Base-by-base conservation (phyloP, 495 filamentous ascomycete species). In the Penicillium longicatenatum region DNA sequence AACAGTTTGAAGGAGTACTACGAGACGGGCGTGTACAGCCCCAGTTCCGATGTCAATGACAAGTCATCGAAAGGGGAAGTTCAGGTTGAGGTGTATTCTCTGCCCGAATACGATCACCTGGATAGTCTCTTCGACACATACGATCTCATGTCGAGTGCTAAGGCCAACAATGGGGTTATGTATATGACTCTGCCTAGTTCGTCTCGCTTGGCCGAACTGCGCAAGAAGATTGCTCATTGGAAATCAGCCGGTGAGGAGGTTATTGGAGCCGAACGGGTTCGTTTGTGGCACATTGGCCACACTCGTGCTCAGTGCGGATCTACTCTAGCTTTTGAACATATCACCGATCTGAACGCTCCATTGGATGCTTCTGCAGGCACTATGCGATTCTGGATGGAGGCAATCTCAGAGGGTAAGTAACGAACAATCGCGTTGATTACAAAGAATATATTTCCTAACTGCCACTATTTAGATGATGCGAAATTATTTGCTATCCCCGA, bases 71-170 rank as follows among this genome's bases (percentile, higher is more conserved):
- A 63, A 8, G 50, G 65, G 6, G 60, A 73, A 26, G 62, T 80
- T 14, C 71, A 78, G 30, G 69, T 80, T 33, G 76, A 79, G 51
- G 64, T 79, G 4, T 80, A 77, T 46, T 74, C 71, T 0, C 56
- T 74, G 24, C 59, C 70, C 0, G 62, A 69, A n/a, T 71, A 74
- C 43, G 70, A 74, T 33, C 57, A 71, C 50, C 45, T 79, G 45
- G 48, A 46, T 41, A 76, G 75, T 43, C 58, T 78, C 9, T 79
- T 78, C 39, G 73, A 79, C 35, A 70, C 74, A 6, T 77, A 78
- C 46, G 75, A 79, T 46, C 69, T 79, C 29, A 78, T 79, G 76
- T 67, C 74, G 6, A 67, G 71, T n/a, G 70, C 76, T 6, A 76
- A 76, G 55, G 54, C 69, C 1, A 48, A 61, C 17, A 72, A 75